Conservation (phyloP, 768 basidiomycete species). For the Termitomyces sp. region DNA sequence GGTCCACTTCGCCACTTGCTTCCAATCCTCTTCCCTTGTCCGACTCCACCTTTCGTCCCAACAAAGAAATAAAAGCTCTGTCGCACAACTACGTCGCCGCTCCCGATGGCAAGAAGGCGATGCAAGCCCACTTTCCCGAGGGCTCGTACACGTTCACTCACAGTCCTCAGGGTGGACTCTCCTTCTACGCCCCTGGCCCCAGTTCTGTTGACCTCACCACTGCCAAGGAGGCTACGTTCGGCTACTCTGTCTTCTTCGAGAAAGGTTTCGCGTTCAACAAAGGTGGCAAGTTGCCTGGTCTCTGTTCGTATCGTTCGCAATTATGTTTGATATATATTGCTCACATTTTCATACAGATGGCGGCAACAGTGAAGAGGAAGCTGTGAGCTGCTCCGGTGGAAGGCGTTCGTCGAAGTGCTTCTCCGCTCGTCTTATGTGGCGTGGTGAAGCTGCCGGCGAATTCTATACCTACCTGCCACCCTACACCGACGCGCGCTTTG, state of each 20-base stretch:
- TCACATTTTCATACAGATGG: constrained; percentile 34
- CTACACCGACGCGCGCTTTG: constrained; percentile 28
- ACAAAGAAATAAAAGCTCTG: constrained; percentile 28
- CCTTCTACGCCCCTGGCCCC: constrained; percentile 67
- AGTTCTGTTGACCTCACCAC: constrained; percentile 42
- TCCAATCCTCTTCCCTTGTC: constrained; percentile 30
- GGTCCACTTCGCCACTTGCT: constrained; percentile 39
- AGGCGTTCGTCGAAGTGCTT: constrained; percentile 51
- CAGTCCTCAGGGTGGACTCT: constrained; percentile 51
- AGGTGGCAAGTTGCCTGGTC: constrained; percentile 70
- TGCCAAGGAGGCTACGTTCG: constrained; percentile 64
- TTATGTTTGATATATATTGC: background rate
- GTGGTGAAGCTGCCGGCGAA: constrained; percentile 51
- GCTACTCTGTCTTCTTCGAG: constrained; percentile 56
- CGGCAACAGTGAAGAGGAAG: constrained; percentile 40
- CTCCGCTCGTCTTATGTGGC: constrained; percentile 69
- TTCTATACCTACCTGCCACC: constrained; percentile 68
- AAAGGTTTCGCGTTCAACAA: constrained; percentile 57
- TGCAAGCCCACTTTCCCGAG: constrained; percentile 48
- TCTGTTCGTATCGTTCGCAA: constrained; percentile 40
- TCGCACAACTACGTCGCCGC: constrained; percentile 35
- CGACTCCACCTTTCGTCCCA: constrained; percentile 40
- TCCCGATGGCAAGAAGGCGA: constrained; percentile 45
- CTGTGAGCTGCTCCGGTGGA: constrained; percentile 61
- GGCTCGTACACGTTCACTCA: constrained; percentile 51